phyloP scores from a whole-genome alignment of 768 basidiomycete species.

The Agrocybe chaxingu region DNA sequence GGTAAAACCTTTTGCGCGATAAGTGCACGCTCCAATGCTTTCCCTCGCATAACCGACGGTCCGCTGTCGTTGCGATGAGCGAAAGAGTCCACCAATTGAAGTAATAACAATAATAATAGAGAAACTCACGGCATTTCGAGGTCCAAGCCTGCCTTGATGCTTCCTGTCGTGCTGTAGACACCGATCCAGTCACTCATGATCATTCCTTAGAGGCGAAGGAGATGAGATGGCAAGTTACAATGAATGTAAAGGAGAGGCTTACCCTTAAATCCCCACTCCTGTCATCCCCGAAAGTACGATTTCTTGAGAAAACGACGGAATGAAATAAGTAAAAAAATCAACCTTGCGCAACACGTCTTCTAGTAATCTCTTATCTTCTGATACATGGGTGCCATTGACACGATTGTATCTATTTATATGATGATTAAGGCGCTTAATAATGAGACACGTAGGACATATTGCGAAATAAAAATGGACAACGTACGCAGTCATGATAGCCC shows the following conservation, averaged over 20 bases:
- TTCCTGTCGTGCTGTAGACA: constrained; percentile 42
- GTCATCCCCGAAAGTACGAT: background rate
- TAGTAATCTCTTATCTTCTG: constrained; percentile 49
- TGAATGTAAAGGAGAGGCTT: background rate
- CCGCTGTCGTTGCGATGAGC: constrained; percentile 32
- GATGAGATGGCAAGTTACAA: background rate
- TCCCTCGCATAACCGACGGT: constrained; percentile 45
- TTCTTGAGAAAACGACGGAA: background rate
- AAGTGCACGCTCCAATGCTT: constrained; percentile 37
- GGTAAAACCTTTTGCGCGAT: constrained; percentile 40
- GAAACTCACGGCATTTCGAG: constrained; percentile 56
- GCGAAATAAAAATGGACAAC: constrained; percentile 12
- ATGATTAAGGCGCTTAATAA: background rate
- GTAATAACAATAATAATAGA: background rate
- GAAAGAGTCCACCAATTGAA: constrained; percentile 27
- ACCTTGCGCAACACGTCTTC: constrained; percentile 52
- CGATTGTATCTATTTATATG: constrained; percentile 47
- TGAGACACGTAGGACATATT: background rate
- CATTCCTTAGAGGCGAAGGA: constrained; percentile 28
- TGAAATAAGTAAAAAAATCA: background rate
- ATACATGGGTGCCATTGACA: constrained; percentile 56
- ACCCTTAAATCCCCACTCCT: constrained; percentile 66
- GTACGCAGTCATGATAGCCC: constrained; percentile 59
- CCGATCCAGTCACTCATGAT: constrained; percentile 64
- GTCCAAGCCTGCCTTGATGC: constrained; percentile 62